Evolutionary conservation across 768 basidiomycete genomes (phyloP), one percentile per base, ranked within the genome.

Genomic region (Grammothele lineata): DNA sequence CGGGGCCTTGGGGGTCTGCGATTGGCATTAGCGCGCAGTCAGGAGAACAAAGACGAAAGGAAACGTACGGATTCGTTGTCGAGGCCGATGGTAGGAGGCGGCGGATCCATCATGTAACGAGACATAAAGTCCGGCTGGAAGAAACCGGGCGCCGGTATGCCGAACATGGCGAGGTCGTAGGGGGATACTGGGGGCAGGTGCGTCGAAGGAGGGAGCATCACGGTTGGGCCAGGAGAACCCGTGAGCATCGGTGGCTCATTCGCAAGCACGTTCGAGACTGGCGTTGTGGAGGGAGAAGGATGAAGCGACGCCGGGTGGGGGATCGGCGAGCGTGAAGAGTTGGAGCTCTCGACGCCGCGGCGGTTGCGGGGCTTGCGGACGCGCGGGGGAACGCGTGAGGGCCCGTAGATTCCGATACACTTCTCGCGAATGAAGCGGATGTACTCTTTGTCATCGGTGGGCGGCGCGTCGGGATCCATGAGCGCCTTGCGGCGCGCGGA

Each of bases 351-450:
- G 18, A 35, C 45, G 15, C 37, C 42, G 19, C 53, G 45, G 41
- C 64, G 63, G 24, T 51, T 47, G 57, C 62, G 67, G 23, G 52
- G 44, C 43, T 64, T 66, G 49, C 67, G 59, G 22, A 43, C 55
- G 23, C 70, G 69, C 17, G 63, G 54, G 14, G 67, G 64, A n/a
- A 62, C 54, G 15, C 62, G 59, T 17, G 72, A 62, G n/a, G 68
- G 66, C 4, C 69, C 69, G 21, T 50, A 37, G 35, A 69, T 61
- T 5, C 56, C 51, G 14, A 62, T 41, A 44, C 68, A 73, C 38
- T 49, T 60, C 53, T 71, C 69, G 21, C 71, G 58, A 36, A 73
- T 59, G 42, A 53, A 40, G 35, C 65, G 62, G 32, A 69, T 68
- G 25, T 58, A 55, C 17, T 64, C 60, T 27, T 61, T 57, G 40